Percentiles rank a stretch among this genome's conserved stretches.
Conservation (phyloP, 768 basidiomycete species). For the Hemileccinum impolitum region DNA sequence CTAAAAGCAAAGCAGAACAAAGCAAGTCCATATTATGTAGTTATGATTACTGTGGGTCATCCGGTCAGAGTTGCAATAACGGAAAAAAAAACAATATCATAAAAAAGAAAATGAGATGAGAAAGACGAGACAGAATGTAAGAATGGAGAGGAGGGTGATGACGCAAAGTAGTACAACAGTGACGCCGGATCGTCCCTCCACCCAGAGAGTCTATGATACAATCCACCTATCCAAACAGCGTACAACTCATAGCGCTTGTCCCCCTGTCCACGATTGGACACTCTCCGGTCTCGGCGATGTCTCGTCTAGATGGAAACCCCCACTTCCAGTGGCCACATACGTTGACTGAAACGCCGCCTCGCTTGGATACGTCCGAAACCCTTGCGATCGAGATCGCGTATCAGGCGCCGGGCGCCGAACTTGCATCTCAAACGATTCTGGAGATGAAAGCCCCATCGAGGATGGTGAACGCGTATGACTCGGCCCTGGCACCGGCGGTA, state of each 20-base stretch:
- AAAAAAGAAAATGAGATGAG: background rate
- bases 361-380: background rate
- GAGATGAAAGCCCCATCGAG: background rate
- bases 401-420: conserved; percentile 25
- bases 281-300: conserved; percentile 4
- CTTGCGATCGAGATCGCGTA: conserved; percentile 5
- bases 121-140: background rate
- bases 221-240: background rate
- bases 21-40: background rate
- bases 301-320: no score
- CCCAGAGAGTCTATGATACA: conserved; percentile 19
- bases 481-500: conserved; percentile 3
- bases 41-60: no score
- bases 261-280: conserved; percentile 18
- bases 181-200: conserved; percentile 8
- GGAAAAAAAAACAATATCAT: no score
- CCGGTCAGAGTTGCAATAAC: no score
- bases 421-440: conserved; percentile 40
- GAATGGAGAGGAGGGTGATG: background rate
- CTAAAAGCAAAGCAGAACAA: background rate
- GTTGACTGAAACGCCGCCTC: background rate
- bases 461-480: conserved; percentile 4
- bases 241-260: conserved; percentile 13
- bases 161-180: conserved; percentile 26
- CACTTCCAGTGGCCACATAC: background rate